Evolutionary conservation across 2,329 filamentous ascomycete genomes (phyloP), one percentile per base, ranked within the genome.

Genomic region (Clonostachys byssicola): DNA sequence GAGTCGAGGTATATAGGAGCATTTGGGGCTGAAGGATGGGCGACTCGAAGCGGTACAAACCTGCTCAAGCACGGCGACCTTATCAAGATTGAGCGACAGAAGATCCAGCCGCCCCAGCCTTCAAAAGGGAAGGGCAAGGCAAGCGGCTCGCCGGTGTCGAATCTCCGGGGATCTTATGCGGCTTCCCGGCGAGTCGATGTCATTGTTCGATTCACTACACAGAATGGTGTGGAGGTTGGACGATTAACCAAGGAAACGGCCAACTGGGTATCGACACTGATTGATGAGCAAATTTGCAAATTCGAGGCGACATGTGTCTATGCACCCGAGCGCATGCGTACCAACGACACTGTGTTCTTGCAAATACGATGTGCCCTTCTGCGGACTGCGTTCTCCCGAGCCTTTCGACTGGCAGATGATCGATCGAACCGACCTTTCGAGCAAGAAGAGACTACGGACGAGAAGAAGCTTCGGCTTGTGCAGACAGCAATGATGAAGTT

Each of bases 341-440:
- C 92, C 9, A 96, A 95, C 59, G 94, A 99, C 58, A 97, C 91
- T 0, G 78, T 99, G n/a, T 95, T 92, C 57, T 66, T 99, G 7
- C 94, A 99, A 63, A 68, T 99, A 41, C 79, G 80, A 46, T 94
- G 88, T 60, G 95, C 78, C 47, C 64, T 99, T 38, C 73, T 94
- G 14, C 80, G 74, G 49, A 80, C 80, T 16, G 87, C 90, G 0
- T 97, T 99, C 57, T 12, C 73, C 40, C 74, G 61, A 30, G 54
- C 56, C 6, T 83, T 91, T 45, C 71, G 81, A 40, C 75, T 81
- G 42, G 75, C 83, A 1, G 76, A 82, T 44, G 94, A 96, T 57
- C 77, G 89, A 38, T 79, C 83, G 3, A 82, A 83, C 9, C 83
- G 82, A 1, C 67, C 92, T 8, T 96, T 92, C 54, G 89, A 96